Conservation (phyloP, 2,329 filamentous ascomycete species). For the Botrytis elliptica region DNA sequence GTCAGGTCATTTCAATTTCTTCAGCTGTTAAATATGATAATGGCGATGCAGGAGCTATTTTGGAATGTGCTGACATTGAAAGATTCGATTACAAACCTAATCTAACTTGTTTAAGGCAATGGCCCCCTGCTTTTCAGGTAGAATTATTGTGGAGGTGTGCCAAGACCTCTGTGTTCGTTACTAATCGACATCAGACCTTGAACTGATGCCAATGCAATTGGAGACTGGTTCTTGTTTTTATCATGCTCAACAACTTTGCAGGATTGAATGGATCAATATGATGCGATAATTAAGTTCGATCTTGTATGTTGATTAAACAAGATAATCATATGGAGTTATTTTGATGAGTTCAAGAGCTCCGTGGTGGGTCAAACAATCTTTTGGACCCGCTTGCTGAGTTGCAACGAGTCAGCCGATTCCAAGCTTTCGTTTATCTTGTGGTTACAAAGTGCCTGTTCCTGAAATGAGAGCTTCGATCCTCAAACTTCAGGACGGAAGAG, state of each 20-base stretch:
- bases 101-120: constrained; percentile 9
- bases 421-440: not conserved
- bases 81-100: too few relatives aligned
- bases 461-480: not conserved
- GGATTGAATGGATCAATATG: not conserved
- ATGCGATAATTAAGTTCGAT: not conserved
- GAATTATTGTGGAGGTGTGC: not conserved
- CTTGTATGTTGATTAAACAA: not conserved
- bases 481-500: not conserved
- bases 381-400: not conserved
- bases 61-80: not conserved
- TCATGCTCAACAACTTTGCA: not conserved
- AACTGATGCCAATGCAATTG: not conserved
- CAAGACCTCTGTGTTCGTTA: not conserved
- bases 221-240: not conserved
- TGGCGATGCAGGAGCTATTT: not conserved
- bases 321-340: not conserved
- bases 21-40: not conserved
- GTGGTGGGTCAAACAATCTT: not conserved
- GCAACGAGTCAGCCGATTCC: not conserved
- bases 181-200: not conserved
- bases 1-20: not conserved
- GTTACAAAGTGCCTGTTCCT: not conserved
- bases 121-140: not conserved
- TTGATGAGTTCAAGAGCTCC: not conserved